These are phyloP conservation scores for Cryptococcus jaspeensis DNA, from an alignment of 1,284 basidiomycete genomes.

Conservation along the genomic window DNA sequence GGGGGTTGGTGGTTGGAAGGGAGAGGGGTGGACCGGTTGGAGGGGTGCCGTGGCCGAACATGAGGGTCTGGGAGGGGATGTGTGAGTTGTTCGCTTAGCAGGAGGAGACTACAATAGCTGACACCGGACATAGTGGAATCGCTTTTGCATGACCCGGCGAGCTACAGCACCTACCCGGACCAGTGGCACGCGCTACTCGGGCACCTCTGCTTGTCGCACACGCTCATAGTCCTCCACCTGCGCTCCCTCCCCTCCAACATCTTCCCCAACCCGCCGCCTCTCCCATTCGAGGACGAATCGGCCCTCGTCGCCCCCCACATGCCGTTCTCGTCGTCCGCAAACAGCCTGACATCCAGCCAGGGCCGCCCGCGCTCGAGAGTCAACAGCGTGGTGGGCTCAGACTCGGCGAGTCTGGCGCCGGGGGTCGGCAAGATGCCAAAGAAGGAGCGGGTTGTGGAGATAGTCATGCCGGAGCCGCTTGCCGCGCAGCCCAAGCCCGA, in stretches of 20 bases:
- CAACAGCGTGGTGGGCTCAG: constrained; percentile 32
- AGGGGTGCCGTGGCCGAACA: constrained; percentile 41
- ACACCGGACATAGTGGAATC: constrained; percentile 43
- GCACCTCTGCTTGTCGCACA: constrained; percentile 49
- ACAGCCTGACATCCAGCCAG: constrained; percentile 23
- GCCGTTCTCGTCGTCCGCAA: constrained; percentile 32
- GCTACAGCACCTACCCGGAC: constrained; percentile 47
- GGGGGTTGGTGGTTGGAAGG: constrained; percentile 38
- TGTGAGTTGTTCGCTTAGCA: constrained; percentile 37
- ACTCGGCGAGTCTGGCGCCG: constrained; percentile 24
- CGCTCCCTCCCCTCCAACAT: constrained; percentile 39
- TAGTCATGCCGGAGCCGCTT: constrained; percentile 51
- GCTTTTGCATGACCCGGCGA: constrained; percentile 46
- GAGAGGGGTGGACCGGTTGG: constrained; percentile 22
- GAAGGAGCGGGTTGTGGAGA: constrained; percentile 45
- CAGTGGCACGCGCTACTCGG: constrained; percentile 46
- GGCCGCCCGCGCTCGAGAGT: constrained; percentile 27
- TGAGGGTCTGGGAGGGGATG: constrained; percentile 52
- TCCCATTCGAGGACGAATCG: constrained; percentile 49
- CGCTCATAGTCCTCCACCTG: constrained; percentile 48
- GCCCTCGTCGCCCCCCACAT: constrained; percentile 15
- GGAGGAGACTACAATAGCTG: constrained; percentile 5
- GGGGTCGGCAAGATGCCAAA: constrained; percentile 31
- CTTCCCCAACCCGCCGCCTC: constrained; percentile 41
- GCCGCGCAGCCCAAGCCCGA: constrained; percentile 24